Evolutionary conservation across 2,329 filamentous ascomycete species (phyloP).

Genomic region (Grosmannia penicillata): DNA sequence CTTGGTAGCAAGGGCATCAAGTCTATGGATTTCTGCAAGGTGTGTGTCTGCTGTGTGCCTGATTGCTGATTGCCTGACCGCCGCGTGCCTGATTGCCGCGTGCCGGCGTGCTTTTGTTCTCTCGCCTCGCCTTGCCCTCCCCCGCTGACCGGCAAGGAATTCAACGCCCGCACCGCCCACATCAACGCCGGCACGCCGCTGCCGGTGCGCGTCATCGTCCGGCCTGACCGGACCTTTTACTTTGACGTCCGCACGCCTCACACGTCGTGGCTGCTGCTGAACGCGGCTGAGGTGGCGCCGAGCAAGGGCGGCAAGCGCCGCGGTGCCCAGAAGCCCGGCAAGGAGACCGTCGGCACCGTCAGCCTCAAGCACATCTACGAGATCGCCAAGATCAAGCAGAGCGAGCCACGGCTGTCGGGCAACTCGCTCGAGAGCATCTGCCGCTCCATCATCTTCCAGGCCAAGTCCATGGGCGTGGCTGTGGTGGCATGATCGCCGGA

Average conservation of each 20-base stretch:
- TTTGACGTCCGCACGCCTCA: conserved; percentile 91
- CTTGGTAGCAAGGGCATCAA: conserved; percentile 96
- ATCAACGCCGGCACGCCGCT: conserved; percentile 72
- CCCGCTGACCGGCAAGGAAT: conserved; percentile 50
- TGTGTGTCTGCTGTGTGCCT: conserved; percentile 20
- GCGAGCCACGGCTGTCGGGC: conserved; percentile 59
- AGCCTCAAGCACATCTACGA: conserved; percentile 94
- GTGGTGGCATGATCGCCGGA: conserved; percentile 41
- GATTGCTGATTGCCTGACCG: no score
- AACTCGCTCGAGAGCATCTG: conserved; percentile 56
- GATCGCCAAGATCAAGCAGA: conserved; percentile 92
- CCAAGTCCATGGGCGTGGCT: conserved; percentile 59
- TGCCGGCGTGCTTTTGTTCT: conserved; percentile 5
- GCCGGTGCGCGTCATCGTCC: conserved; percentile 80
- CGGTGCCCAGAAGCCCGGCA: conserved; percentile 60
- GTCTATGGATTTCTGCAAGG: conserved; percentile 99
- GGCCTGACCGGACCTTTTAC: conserved; percentile 80
- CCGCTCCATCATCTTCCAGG: conserved; percentile 58
- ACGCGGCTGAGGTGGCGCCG: conserved; percentile 60
- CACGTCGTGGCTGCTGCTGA: conserved; percentile 80
- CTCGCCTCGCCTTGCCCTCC: not conserved
- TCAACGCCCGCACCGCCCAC: conserved; percentile 86
- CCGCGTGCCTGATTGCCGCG: no score
- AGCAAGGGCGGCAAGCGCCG: conserved; percentile 64
- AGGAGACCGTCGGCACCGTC: conserved; percentile 68